These are phyloP conservation scores for Metschnikowia chrysomelidarum DNA, from an alignment of 805 yeast species.

Conservation along the genomic window DNA sequence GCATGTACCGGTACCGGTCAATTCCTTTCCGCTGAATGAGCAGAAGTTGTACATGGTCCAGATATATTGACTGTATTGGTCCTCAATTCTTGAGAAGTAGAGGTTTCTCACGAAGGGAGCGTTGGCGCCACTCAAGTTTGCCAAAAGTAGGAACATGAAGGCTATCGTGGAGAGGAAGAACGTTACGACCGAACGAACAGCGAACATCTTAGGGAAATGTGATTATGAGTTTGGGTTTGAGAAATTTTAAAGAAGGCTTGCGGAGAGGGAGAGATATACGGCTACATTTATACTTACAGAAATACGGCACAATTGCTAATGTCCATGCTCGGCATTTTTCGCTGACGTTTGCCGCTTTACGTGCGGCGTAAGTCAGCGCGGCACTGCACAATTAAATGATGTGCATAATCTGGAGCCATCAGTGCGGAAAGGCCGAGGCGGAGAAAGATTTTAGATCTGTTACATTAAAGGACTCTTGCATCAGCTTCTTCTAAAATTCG, in stretches of 20 bases:
- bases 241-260: not conserved
- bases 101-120: slow-evolving; percentile 15
- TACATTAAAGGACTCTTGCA: too few species aligned
- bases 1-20: slow-evolving; percentile 12
- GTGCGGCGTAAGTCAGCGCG: not conserved
- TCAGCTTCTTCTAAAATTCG: too few species aligned
- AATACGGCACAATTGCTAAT: not conserved
- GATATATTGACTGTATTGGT: slow-evolving; percentile 9
- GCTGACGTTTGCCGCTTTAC: not conserved
- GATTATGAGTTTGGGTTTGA: too few species aligned
- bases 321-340: slow-evolving; percentile 9
- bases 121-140: slow-evolving; percentile 14
- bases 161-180: slow-evolving; percentile 15
- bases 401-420: too few species aligned
- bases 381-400: too few species aligned
- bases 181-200: slow-evolving; percentile 12
- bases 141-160: slow-evolving; percentile 14
- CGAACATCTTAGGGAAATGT: too few species aligned
- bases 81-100: slow-evolving; percentile 12
- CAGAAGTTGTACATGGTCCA: slow-evolving; percentile 15
- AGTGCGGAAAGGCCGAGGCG: too few species aligned
- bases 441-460: too few species aligned
- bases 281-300: too few species aligned
- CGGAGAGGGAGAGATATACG: too few species aligned
- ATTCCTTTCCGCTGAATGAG: slow-evolving; percentile 10